These are phyloP conservation scores for Aspergillus sp. DNA, from an alignment of 2,329 filamentous ascomycete species.

Conservation along the genomic window DNA sequence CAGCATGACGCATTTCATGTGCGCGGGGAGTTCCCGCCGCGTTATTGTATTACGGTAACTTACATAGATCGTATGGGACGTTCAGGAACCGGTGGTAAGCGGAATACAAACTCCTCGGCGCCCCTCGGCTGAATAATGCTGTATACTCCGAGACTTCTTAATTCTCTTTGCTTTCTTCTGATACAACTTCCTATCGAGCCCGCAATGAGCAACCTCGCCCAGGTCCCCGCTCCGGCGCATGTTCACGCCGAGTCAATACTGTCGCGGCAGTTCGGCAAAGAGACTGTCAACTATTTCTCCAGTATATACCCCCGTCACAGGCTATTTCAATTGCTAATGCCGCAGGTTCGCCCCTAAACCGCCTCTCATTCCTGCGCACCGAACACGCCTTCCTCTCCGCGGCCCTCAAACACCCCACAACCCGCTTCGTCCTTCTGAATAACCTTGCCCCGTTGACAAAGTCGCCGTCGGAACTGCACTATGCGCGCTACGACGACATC, in stretches of 20 bases:
- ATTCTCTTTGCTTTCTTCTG: no score
- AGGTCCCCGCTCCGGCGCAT: slow-evolving; percentile 51
- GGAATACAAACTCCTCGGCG: slow-evolving; percentile 1
- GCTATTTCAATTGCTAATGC: slow-evolving; percentile 1
- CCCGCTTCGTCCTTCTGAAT: slow-evolving; percentile 66
- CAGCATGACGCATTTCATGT: slow-evolving; percentile 16
- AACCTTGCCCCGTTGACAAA: slow-evolving; percentile 64
- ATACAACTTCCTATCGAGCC: neutral
- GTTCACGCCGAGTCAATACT: slow-evolving; percentile 49
- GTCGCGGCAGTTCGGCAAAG: slow-evolving; percentile 40
- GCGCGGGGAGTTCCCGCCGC: slow-evolving; percentile 16
- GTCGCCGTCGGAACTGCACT: slow-evolving; percentile 54
- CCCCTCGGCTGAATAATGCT: slow-evolving; percentile 1
- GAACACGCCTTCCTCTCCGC: slow-evolving; percentile 40
- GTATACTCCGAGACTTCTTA: slow-evolving; percentile 2
- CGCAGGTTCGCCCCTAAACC: slow-evolving; percentile 41
- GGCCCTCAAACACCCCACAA: slow-evolving; percentile 39
- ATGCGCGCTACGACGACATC: slow-evolving; percentile 60
- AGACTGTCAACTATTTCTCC: slow-evolving; percentile 44
- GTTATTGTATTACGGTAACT: slow-evolving; percentile 6
- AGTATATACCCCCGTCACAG: slow-evolving; percentile 22
- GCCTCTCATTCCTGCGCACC: slow-evolving; percentile 40
- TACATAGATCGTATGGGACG: neutral
- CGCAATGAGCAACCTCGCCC: slow-evolving; percentile 20
- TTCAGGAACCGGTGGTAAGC: slow-evolving; percentile 3